Evolutionary conservation across 495 filamentous ascomycete species (phyloP).

Genomic region (Daldinia grandis): DNA sequence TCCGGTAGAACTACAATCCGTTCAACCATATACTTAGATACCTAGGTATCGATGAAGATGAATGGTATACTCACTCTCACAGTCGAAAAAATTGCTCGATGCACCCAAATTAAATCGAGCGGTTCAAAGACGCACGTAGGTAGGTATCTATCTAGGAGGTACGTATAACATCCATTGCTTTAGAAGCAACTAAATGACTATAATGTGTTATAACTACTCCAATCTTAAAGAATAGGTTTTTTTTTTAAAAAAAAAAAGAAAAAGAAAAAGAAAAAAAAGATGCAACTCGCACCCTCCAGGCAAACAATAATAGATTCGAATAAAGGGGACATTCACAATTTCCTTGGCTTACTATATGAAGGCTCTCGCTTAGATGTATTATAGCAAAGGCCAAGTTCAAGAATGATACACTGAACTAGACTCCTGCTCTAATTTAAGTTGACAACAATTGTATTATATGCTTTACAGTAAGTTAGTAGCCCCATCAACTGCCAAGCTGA

Average conservation of each 20-base stretch:
- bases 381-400: slow-evolving; percentile 5
- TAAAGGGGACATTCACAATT: neutral
- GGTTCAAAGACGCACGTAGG: too few species aligned
- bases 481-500: neutral
- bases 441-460: neutral
- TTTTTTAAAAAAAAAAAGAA: too few species aligned
- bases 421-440: neutral
- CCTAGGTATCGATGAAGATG: neutral
- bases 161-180: neutral
- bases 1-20: neutral
- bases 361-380: neutral
- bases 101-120: too few species aligned
- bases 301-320: neutral
- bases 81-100: neutral
- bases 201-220: neutral
- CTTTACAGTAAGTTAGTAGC: neutral
- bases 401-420: neutral
- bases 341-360: neutral
- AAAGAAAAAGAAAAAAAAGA: too few species aligned
- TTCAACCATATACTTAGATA: neutral
- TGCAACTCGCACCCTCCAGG: neutral
- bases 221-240: neutral
- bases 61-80: neutral
- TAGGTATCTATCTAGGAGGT: too few species aligned
- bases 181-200: neutral